These are phyloP conservation scores for Notholithocarpus densiflorus DNA, from an alignment of 306 rosid species.

Conservation along the genomic window DNA sequence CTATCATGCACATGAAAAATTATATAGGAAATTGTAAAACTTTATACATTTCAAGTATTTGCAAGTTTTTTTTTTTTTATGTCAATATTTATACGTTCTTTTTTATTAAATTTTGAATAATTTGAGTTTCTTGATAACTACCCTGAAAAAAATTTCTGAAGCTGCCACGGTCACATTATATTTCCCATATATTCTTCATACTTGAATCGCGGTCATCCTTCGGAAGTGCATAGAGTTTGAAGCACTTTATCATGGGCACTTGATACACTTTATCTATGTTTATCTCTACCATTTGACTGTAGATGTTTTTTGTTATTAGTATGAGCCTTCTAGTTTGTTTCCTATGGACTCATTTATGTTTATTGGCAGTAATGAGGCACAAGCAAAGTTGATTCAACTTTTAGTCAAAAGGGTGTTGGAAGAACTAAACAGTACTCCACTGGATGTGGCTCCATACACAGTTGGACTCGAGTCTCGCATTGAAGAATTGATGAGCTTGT, in stretches of 20 bases:
- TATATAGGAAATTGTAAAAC: no score
- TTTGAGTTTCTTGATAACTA: no score
- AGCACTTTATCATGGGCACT: neutral
- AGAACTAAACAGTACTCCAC: conserved; percentile 40
- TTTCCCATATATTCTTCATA: no score
- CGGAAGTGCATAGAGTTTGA: neutral
- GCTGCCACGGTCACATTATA: no score
- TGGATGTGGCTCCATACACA: conserved; percentile 25
- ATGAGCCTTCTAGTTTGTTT: neutral
- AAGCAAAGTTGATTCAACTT: conserved; percentile 1
- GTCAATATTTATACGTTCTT: no score
- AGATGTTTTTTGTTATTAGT: neutral
- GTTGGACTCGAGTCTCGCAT: conserved; percentile 52
- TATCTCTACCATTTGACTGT: neutral
- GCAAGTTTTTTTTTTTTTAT: no score
- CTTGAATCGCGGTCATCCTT: neutral
- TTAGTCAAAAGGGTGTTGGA: conserved; percentile 33
- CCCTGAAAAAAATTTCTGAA: no score
- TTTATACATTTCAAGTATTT: no score
- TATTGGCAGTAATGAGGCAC: conserved; percentile 18
- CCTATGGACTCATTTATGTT: neutral
- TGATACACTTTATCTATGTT: no score
- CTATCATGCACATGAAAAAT: no score
- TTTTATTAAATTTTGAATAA: no score
- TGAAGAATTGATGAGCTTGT: conserved; percentile 16